Percentiles rank a stretch among this genome's conserved stretches.
Conservation (phyloP, 2,329 filamentous ascomycete species). For the Exophiala mesophila region DNA sequence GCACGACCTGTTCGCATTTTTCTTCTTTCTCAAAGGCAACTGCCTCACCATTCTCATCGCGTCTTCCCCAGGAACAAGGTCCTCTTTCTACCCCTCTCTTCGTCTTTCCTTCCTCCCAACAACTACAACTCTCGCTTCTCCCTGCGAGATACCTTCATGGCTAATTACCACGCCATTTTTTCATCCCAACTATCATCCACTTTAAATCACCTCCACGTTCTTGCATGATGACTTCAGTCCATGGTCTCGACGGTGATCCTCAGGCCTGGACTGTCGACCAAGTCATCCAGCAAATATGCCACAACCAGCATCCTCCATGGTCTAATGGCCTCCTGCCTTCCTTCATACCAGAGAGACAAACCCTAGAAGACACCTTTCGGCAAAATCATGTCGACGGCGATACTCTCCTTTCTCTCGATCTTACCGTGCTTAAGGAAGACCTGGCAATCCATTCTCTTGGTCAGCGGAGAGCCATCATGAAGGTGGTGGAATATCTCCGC, state of each 20-base stretch:
- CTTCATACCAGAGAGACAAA: constrained; percentile 43
- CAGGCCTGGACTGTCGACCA: constrained; percentile 66
- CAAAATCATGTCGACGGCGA: constrained; percentile 63
- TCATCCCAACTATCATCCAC: neutral
- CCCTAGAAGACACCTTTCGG: constrained; percentile 53
- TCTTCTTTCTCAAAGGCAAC: too few species aligned
- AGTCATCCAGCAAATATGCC: constrained; percentile 63
- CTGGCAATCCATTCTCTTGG: constrained; percentile 55
- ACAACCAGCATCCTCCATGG: constrained; percentile 44
- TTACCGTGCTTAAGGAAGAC: constrained; percentile 46
- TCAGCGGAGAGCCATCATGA: constrained; percentile 54
- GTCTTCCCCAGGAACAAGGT: too few species aligned
- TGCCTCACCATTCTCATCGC: too few species aligned
- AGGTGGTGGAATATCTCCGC: constrained; percentile 55
- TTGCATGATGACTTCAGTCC: too few species aligned
- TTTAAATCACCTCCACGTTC: too few species aligned
- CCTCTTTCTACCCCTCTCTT: too few species aligned
- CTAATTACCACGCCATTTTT: too few species aligned
- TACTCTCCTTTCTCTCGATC: constrained; percentile 53
- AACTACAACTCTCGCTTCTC: too few species aligned
- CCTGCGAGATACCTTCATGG: too few species aligned
- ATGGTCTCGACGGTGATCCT: constrained; percentile 61
- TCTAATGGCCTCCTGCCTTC: constrained; percentile 26
- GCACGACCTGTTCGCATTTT: too few species aligned
- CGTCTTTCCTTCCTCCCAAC: too few species aligned